phyloP scores from a whole-genome alignment of 2,329 filamentous ascomycete species.

The Penicillium sp. region DNA sequence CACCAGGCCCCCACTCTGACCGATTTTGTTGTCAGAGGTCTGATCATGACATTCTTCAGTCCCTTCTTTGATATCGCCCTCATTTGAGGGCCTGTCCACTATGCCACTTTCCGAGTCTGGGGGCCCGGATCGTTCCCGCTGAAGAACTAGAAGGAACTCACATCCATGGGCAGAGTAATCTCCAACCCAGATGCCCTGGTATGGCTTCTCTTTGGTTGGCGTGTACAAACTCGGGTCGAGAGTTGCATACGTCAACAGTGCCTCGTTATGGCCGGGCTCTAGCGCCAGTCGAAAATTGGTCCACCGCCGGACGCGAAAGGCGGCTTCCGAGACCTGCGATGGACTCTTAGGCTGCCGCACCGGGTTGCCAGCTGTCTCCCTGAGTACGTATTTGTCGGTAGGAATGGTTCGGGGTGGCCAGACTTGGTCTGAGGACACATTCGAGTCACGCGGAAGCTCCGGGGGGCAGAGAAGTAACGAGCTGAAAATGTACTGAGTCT shows the following conservation, averaged over 20 bases:
- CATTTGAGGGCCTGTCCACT: background rate
- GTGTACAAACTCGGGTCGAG: slow-evolving; percentile 73
- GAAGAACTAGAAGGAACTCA: slow-evolving; percentile 80
- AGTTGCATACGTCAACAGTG: slow-evolving; percentile 65
- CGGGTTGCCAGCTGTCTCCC: slow-evolving; percentile 36
- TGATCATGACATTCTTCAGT: too few relatives aligned
- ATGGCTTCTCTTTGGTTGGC: slow-evolving; percentile 75
- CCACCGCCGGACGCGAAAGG: slow-evolving; percentile 75
- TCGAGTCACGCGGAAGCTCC: slow-evolving; percentile 40
- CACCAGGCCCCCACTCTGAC: slow-evolving; percentile 67
- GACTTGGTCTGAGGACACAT: slow-evolving; percentile 50
- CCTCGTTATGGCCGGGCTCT: slow-evolving; percentile 38
- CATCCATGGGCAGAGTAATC: slow-evolving; percentile 86
- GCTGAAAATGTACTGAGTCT: slow-evolving; percentile 57
- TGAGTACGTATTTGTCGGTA: slow-evolving; percentile 55
- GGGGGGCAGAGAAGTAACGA: slow-evolving; percentile 64
- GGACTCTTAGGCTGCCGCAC: slow-evolving; percentile 44
- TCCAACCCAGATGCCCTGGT: slow-evolving; percentile 86
- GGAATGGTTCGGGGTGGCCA: slow-evolving; percentile 78
- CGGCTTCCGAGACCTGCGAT: slow-evolving; percentile 61
- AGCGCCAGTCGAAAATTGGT: slow-evolving; percentile 57
- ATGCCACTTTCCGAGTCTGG: slow-evolving; percentile 20
- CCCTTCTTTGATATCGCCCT: slow-evolving; percentile 35
- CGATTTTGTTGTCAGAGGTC: slow-evolving; percentile 29
- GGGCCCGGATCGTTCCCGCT: slow-evolving; percentile 64